Conservation (phyloP, 2,329 filamentous ascomycete genomes). For the Xylaria sp. region DNA sequence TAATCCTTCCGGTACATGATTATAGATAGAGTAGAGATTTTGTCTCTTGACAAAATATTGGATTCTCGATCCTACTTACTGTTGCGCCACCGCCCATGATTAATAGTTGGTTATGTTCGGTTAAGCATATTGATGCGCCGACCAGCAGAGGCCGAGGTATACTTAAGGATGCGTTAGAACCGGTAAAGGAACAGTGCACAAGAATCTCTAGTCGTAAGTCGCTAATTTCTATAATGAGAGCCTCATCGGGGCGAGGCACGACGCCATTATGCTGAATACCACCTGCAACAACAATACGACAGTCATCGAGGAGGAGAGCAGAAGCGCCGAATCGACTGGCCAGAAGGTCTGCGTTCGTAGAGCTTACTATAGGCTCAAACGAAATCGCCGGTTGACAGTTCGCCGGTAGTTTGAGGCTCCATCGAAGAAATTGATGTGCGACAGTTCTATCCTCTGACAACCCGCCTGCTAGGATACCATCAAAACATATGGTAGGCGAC, state of each 20-base stretch:
- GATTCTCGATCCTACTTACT: constrained; percentile 15
- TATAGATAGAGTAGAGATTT: too few species aligned
- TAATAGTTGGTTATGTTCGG: constrained; percentile 63
- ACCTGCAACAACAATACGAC: constrained; percentile 54
- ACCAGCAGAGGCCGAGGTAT: constrained; percentile 72
- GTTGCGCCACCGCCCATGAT: constrained; percentile 84
- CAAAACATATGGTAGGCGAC: constrained; percentile 49
- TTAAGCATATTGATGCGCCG: constrained; percentile 69
- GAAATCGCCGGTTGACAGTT: constrained; percentile 48
- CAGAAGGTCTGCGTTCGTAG: constrained; percentile 27
- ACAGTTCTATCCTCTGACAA: constrained; percentile 73
- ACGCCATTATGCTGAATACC: constrained; percentile 58
- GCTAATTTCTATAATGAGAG: constrained; percentile 56
- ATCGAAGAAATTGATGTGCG: constrained; percentile 71
- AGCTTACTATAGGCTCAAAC: constrained; percentile 41
- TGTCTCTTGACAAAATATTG: not conserved
- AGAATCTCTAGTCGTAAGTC: constrained; percentile 45
- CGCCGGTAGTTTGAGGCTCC: constrained; percentile 60
- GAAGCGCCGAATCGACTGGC: constrained; percentile 58
- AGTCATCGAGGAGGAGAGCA: constrained; percentile 46
- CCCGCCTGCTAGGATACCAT: constrained; percentile 78
- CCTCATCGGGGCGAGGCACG: constrained; percentile 62
- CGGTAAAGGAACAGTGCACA: constrained; percentile 38
- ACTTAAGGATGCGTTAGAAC: not conserved
- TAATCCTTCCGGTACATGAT: too few species aligned